A percentile compares a stretch with the other conserved stretches of the same genome.
Evolutionary conservation across 148 eudicot species (phyloP).

Genomic region (Silene uniflora): DNA sequence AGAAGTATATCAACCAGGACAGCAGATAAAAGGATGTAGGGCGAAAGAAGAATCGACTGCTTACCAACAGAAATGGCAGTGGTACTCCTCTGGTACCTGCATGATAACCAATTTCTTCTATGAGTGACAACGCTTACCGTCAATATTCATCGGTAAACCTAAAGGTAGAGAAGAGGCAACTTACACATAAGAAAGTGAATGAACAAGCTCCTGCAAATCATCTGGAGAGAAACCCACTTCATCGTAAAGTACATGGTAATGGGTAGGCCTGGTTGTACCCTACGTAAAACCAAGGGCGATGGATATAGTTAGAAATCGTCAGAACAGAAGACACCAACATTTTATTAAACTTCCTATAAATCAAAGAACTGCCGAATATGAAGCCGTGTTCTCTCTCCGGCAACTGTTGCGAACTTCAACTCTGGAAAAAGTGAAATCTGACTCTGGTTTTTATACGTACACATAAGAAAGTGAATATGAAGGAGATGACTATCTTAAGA

Average conservation of each 20-base stretch:
- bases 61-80: slow-evolving; percentile 92
- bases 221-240: slow-evolving; percentile 83
- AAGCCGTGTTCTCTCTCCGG: not conserved
- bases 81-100: slow-evolving; percentile 87
- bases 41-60: slow-evolving; percentile 3
- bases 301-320: too few species aligned
- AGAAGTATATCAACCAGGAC: too few species aligned
- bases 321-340: not conserved
- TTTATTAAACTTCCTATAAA: not conserved
- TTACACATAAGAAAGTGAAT: slow-evolving; percentile 82
- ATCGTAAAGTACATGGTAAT: slow-evolving; percentile 78
- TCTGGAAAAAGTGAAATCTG: not conserved
- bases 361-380: not conserved
- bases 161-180: slow-evolving; percentile 14
- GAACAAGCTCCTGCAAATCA: slow-evolving; percentile 90
- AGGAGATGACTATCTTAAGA: too few species aligned
- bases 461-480: too few species aligned
- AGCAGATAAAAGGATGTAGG: too few species aligned
- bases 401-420: not conserved
- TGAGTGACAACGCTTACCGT: not conserved
- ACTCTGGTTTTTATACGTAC: too few species aligned
- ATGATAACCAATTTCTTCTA: not conserved
- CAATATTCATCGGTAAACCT: not conserved
- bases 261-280: slow-evolving; percentile 97
- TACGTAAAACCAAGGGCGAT: slow-evolving; percentile 13